Conservation (phyloP, 2,329 filamentous ascomycete species). For the Arthrobotrys sinensis region DNA sequence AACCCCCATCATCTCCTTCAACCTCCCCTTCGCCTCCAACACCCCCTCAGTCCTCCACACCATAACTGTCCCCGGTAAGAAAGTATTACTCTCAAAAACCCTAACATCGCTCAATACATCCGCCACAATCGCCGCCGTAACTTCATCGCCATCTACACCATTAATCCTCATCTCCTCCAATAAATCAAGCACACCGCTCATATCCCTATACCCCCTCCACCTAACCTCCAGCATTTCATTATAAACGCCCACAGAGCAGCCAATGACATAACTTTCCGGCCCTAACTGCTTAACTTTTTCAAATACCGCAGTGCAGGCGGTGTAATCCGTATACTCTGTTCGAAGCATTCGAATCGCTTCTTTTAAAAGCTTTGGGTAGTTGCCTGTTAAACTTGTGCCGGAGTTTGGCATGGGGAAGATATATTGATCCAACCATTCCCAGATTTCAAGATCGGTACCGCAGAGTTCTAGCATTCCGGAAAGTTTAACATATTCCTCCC, state of each 20-base stretch:
- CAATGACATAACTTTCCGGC: constrained; percentile 64
- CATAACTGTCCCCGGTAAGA: constrained; percentile 54
- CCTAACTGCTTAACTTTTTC: constrained; percentile 63
- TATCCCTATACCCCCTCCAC: constrained; percentile 64
- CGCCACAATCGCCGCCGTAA: constrained; percentile 61
- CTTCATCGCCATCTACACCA: constrained; percentile 62
- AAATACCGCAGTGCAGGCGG: constrained; percentile 62
- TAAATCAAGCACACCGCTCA: constrained; percentile 62
- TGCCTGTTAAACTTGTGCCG: not conserved
- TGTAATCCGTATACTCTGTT: constrained; percentile 61
- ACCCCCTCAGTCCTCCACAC: constrained; percentile 59
- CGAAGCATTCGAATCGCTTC: constrained; percentile 61
- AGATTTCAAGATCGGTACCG: constrained; percentile 61
- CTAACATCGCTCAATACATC: constrained; percentile 56
- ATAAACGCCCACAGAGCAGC: constrained; percentile 63
- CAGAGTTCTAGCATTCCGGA: constrained; percentile 54
- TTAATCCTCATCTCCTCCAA: constrained; percentile 65
- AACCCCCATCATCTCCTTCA: constrained; percentile 41
- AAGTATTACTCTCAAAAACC: constrained; percentile 52
- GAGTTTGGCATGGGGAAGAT: constrained; percentile 60
- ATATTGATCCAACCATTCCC: constrained; percentile 60
- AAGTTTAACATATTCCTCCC: constrained; percentile 23
- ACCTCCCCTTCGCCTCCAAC: constrained; percentile 46
- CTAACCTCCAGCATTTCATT: constrained; percentile 62
- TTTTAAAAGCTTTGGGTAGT: constrained; percentile 62